These are phyloP conservation scores for Emmonsiellopsis sp. DNA, from an alignment of 2,329 filamentous ascomycete genomes.

Conservation along the genomic window DNA sequence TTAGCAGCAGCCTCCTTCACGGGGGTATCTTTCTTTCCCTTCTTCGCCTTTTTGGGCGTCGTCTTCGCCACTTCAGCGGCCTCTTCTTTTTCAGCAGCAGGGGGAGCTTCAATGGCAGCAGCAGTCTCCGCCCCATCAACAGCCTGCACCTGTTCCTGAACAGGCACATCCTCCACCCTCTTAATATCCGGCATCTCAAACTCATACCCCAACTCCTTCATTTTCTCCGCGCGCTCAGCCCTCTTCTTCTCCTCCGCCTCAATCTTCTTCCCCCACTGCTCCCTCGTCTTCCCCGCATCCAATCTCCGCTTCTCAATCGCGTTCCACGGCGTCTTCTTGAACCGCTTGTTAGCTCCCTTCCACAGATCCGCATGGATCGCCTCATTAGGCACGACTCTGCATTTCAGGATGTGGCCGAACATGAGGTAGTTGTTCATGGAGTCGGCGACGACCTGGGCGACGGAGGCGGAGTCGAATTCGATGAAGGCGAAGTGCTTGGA, in stretches of 20 bases:
- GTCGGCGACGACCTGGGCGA: slow-evolving; percentile 85
- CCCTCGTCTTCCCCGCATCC: slow-evolving; percentile 61
- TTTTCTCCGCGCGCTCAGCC: slow-evolving; percentile 58
- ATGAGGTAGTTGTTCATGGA: slow-evolving; percentile 98
- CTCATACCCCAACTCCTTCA: slow-evolving; percentile 76
- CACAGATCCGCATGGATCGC: slow-evolving; percentile 74
- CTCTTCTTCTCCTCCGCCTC: slow-evolving; percentile 64
- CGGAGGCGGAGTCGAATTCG: slow-evolving; percentile 67
- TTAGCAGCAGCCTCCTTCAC: neutral
- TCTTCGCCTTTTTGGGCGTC: slow-evolving; percentile 28
- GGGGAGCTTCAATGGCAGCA: slow-evolving; percentile 20
- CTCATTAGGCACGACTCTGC: slow-evolving; percentile 65
- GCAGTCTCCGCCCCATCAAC: slow-evolving; percentile 25
- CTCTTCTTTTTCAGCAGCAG: slow-evolving; percentile 15
- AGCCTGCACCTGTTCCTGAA: slow-evolving; percentile 25
- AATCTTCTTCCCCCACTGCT: slow-evolving; percentile 70
- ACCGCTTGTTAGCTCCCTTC: slow-evolving; percentile 82
- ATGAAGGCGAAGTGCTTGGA: slow-evolving; percentile 94
- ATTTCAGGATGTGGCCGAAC: slow-evolving; percentile 88
- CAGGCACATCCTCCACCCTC: slow-evolving; percentile 45
- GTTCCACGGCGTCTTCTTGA: slow-evolving; percentile 81
- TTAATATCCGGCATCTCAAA: slow-evolving; percentile 68
- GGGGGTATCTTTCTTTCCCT: slow-evolving; percentile 13
- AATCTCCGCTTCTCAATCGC: slow-evolving; percentile 72
- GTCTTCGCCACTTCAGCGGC: slow-evolving; percentile 25